phyloP scores from a whole-genome alignment of 352 stramenopile species.

The Phytophthora sp. region DNA sequence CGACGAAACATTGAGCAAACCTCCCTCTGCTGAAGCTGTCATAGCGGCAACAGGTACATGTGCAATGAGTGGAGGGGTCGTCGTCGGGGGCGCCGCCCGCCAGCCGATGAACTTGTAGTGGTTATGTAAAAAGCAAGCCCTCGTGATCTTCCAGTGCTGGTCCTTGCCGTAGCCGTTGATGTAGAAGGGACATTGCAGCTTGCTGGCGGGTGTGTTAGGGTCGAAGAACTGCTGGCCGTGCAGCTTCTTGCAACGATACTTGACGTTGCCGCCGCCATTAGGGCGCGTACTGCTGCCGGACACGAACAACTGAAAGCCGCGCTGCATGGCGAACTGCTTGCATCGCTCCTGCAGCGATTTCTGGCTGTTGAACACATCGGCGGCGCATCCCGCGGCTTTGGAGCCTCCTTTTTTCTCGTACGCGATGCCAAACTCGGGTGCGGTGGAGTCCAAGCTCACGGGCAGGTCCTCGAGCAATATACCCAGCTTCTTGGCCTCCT shows the following conservation, averaged over 20 bases:
- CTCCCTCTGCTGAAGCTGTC: conserved; percentile 7
- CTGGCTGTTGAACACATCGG: conserved; percentile 66
- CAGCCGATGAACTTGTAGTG: conserved; percentile 88
- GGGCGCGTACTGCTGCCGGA: conserved; percentile 66
- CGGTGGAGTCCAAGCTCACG: conserved; percentile 49
- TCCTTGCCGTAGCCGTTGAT: conserved; percentile 80
- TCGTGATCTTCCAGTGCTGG: conserved; percentile 75
- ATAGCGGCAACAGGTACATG: conserved; percentile 11
- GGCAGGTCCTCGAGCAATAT: conserved; percentile 54
- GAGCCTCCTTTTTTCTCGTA: conserved; percentile 80
- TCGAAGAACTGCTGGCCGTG: conserved; percentile 83
- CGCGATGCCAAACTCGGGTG: conserved; percentile 68
- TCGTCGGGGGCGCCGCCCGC: conserved; percentile 28
- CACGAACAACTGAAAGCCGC: conserved; percentile 78
- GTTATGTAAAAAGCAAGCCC: conserved; percentile 79
- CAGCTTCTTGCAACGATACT: conserved; percentile 86
- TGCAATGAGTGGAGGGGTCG: not conserved
- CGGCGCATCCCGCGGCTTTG: conserved; percentile 55
- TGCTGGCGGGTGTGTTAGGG: conserved; percentile 45
- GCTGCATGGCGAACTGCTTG: conserved; percentile 80
- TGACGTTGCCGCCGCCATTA: conserved; percentile 80
- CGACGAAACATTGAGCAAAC: not conserved
- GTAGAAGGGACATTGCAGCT: conserved; percentile 82
- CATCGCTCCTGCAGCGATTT: conserved; percentile 74
- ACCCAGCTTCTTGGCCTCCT: conserved; percentile 51